Base-by-base conservation (phyloP, 2,329 filamentous ascomycete species). In the Aspergillus brasiliensis region DNA sequence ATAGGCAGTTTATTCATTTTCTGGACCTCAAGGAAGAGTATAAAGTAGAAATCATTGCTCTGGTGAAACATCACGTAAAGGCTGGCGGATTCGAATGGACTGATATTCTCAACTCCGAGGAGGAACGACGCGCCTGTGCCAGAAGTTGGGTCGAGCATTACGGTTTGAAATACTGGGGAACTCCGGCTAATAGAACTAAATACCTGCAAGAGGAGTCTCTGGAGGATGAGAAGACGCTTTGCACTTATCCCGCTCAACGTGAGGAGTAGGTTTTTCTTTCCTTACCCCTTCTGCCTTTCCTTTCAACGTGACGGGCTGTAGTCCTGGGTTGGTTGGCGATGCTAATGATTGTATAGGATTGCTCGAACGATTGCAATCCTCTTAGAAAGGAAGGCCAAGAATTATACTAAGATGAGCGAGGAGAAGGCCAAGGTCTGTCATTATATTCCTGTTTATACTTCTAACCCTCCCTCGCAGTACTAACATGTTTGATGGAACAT, bases 121-220 rank as follows among this genome's bases (percentile, higher is more conserved):
- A 13, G n/a, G 56, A 51, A 15, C 57, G 65, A 3, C 23, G 38
- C 1, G 4, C 19, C 2, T 67, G 67, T 19, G 65, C 67, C n/a
- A 42, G 51, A 11, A 38, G 19, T 11, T 71, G 70, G 13, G 47
- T 71, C 8, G 61, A 62, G 3, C 38, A 51, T 11, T 58, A 62
- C 15, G 68, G 67, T 6, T 54, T 28, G n/a, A 51, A 55, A 37
- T 70, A 69, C 21, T 71, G 70, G 70, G 67, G 68, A 10, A 59
- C 46, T 2, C 42, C 62, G 17, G 31, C 52, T 10, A 67, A 60
- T 25, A 59, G 65, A 8, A 38, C 54, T 19, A 64, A 63, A 42
- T 66, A 67, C 47, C 56, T 71, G 8, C 48, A 68, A 23, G 15
- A 59, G 15, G 70, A 65, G 13, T 62, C 63, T 17, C 40, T 69